These are phyloP conservation scores for Cladophialophora exuberans DNA, from an alignment of 2,329 filamentous ascomycete genomes.

Conservation along the genomic window DNA sequence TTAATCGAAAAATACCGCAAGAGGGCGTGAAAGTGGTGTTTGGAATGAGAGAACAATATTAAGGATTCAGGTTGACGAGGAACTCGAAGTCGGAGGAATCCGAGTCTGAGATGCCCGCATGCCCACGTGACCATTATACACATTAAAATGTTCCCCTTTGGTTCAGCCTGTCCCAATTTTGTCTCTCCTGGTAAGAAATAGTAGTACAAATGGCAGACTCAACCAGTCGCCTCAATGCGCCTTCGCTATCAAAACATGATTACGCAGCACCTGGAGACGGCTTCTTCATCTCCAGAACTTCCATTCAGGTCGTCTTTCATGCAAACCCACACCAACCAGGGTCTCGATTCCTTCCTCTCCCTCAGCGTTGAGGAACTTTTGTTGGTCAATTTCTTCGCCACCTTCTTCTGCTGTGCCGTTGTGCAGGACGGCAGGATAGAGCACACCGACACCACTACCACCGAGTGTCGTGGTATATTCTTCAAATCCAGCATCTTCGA, in stretches of 20 bases:
- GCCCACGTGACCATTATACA: constrained; percentile 1
- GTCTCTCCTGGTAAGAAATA: neutral
- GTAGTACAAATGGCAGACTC: constrained; percentile 6
- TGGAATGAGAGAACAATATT: constrained; percentile 29
- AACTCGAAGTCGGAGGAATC: neutral
- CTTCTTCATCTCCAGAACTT: constrained; percentile 72
- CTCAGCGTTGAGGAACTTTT: constrained; percentile 81
- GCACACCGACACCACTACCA: constrained; percentile 88
- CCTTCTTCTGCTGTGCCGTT: constrained; percentile 81
- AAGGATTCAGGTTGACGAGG: too few relatives aligned
- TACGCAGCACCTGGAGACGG: neutral
- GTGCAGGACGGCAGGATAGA: constrained; percentile 89
- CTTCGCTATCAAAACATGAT: constrained; percentile 27
- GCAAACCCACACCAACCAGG: constrained; percentile 77
- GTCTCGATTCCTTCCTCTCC: constrained; percentile 84
- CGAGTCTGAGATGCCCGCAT: neutral
- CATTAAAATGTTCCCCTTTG: neutral
- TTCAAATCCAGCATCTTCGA: constrained; percentile 73
- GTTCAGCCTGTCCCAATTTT: neutral
- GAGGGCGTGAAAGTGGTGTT: neutral
- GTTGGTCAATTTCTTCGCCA: constrained; percentile 89
- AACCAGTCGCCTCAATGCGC: constrained; percentile 17
- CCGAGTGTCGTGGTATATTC: constrained; percentile 89
- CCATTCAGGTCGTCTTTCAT: constrained; percentile 76
- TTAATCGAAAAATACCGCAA: too few relatives aligned